Evolutionary conservation across 1,284 basidiomycete species (phyloP).

Genomic region (Apiotrichum porosum): DNA sequence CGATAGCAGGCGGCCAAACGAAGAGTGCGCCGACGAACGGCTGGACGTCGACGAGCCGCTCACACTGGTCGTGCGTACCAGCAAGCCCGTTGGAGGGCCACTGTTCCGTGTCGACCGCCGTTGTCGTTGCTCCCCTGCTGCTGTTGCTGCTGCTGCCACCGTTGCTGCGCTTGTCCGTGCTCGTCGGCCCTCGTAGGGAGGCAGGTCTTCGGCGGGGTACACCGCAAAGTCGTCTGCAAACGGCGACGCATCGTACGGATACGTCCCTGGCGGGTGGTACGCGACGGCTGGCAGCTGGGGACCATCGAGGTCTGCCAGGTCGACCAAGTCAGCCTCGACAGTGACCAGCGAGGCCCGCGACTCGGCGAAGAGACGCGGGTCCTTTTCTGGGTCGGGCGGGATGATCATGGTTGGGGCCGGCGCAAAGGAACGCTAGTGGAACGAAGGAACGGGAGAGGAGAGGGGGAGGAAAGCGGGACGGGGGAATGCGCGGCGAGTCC

Average conservation of each 20-base stretch:
- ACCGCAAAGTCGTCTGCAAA: slow-evolving; percentile 19
- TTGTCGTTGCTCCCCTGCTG: not conserved
- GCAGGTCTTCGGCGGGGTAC: slow-evolving; percentile 30
- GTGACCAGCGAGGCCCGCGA: slow-evolving; percentile 5
- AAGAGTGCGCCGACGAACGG: too few species aligned
- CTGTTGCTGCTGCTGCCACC: not conserved
- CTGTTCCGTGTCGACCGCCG: too few species aligned
- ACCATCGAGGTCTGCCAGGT: slow-evolving; percentile 8
- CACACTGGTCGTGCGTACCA: too few species aligned
- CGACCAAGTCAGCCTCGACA: slow-evolving; percentile 3
- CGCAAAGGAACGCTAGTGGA: too few species aligned
- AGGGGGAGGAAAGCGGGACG: too few species aligned
- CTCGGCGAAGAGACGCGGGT: slow-evolving; percentile 37
- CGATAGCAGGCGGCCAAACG: too few species aligned
- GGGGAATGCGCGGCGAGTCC: too few species aligned
- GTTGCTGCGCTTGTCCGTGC: not conserved
- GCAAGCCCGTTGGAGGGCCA: too few species aligned
- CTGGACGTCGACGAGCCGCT: too few species aligned
- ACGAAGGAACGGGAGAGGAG: too few species aligned
- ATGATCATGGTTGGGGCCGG: slow-evolving; percentile 45
- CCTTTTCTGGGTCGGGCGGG: slow-evolving; percentile 49
- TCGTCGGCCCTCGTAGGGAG: slow-evolving; percentile 34
- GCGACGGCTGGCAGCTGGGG: slow-evolving; percentile 13
- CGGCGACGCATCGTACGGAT: slow-evolving; percentile 10
- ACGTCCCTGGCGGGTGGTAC: slow-evolving; percentile 9